A percentile compares a stretch with the other conserved stretches of the same genome.
phyloP scores from a whole-genome alignment of 2,329 filamentous ascomycete genomes.

The Phoma herbarum region DNA sequence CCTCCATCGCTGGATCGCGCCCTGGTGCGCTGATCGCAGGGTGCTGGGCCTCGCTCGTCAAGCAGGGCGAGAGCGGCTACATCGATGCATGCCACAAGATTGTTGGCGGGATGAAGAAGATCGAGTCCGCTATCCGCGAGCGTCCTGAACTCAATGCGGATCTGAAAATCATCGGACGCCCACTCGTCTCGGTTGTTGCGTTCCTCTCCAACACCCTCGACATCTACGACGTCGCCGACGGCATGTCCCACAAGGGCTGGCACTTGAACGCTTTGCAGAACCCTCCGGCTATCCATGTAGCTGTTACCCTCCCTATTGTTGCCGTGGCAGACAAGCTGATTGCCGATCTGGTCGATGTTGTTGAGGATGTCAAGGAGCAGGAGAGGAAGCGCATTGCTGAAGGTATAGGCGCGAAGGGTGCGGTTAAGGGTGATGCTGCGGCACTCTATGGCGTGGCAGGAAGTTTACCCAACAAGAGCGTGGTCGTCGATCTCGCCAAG shows the following conservation, averaged over 20 bases:
- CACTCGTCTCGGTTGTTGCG: slow-evolving; percentile 88
- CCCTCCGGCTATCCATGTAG: slow-evolving; percentile 91
- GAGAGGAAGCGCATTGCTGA: slow-evolving; percentile 76
- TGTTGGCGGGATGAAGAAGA: slow-evolving; percentile 84
- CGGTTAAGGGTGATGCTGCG: slow-evolving; percentile 76
- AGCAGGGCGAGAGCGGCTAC: slow-evolving; percentile 86
- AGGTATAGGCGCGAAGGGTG: slow-evolving; percentile 68
- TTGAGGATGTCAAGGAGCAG: slow-evolving; percentile 79
- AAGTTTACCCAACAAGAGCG: slow-evolving; percentile 92
- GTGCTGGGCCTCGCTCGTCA: slow-evolving; percentile 94
- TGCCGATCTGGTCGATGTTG: slow-evolving; percentile 69
- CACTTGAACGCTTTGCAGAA: slow-evolving; percentile 94
- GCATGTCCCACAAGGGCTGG: slow-evolving; percentile 85
- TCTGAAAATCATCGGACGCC: slow-evolving; percentile 81
- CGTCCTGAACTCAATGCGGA: slow-evolving; percentile 74
- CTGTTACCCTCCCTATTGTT: slow-evolving; percentile 87
- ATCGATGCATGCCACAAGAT: slow-evolving; percentile 86
- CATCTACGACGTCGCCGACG: slow-evolving; percentile 94
- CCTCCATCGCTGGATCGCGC: slow-evolving; percentile 87
- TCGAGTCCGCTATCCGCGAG: slow-evolving; percentile 75
- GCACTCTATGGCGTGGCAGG: slow-evolving; percentile 95
- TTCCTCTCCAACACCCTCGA: slow-evolving; percentile 86
- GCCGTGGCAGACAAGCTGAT: slow-evolving; percentile 83
- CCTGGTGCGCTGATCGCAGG: slow-evolving; percentile 94
- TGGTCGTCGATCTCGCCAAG: slow-evolving; percentile 87